phyloP scores from a whole-genome alignment of 2,329 filamentous ascomycete genomes.

The Apiospora phragmitis region DNA sequence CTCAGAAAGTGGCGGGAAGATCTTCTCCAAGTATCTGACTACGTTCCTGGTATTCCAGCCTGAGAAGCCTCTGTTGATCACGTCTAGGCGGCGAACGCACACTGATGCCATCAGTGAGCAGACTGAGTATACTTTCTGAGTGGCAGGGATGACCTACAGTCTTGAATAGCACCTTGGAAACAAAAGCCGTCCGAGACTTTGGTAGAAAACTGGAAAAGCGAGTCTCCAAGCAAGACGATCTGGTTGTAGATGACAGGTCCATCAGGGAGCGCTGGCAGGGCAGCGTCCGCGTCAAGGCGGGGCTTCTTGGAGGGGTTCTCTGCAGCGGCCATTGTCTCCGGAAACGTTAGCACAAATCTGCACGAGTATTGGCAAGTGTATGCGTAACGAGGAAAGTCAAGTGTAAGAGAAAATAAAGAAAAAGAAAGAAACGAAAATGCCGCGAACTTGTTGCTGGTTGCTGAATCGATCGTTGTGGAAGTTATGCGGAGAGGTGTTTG shows the following conservation, averaged over 20 bases:
- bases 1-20: conserved; percentile 67
- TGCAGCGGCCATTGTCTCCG: background rate
- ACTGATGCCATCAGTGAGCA: conserved; percentile 44
- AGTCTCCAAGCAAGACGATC: conserved; percentile 86
- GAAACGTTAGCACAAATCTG: background rate
- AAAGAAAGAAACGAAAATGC: background rate
- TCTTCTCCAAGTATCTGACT: conserved; percentile 64
- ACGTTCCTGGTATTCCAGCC: conserved; percentile 84
- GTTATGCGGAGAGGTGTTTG: background rate
- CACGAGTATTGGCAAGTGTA: background rate
- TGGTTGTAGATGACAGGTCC: conserved; percentile 56
- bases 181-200: conserved; percentile 67
- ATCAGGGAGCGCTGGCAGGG: background rate
- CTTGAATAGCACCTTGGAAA: conserved; percentile 70
- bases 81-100: conserved; percentile 76
- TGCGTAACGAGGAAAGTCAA: background rate
- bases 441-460: background rate
- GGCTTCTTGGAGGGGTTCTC: background rate
- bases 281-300: background rate
- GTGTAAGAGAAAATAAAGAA: too few species aligned
- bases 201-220: conserved; percentile 72
- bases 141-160: conserved; percentile 49
- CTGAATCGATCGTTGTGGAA: background rate
- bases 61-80: conserved; percentile 84
- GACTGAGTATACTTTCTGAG: background rate